A percentile compares a stretch with the other conserved stretches of the same genome.
These are phyloP conservation scores for Asterophora parasitica DNA, from an alignment of 768 basidiomycete species.

Conservation along the genomic window DNA sequence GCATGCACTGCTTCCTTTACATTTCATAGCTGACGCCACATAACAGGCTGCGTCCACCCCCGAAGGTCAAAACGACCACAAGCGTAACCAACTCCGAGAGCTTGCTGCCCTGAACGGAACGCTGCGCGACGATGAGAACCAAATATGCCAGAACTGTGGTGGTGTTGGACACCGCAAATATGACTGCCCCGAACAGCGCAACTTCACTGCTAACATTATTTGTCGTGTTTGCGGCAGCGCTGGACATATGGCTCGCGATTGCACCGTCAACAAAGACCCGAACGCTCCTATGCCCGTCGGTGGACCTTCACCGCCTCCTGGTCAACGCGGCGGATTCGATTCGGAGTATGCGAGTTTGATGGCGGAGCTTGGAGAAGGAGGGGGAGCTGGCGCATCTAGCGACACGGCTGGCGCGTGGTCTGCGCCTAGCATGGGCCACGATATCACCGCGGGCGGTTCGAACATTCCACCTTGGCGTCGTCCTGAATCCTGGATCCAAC, in stretches of 20 bases:
- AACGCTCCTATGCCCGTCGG: slow-evolving; percentile 50
- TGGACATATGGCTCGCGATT: slow-evolving; percentile 99
- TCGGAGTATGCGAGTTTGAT: slow-evolving; percentile 96
- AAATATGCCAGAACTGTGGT: slow-evolving; percentile 97
- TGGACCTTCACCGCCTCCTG: slow-evolving; percentile 44
- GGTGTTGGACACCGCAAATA: slow-evolving; percentile 96
- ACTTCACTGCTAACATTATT: slow-evolving; percentile 99
- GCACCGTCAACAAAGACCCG: slow-evolving; percentile 88
- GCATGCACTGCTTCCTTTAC: slow-evolving; percentile 1
- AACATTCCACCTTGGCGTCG: slow-evolving; percentile 90
- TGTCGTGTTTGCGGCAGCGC: slow-evolving; percentile 98
- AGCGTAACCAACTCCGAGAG: slow-evolving; percentile 97
- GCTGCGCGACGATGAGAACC: slow-evolving; percentile 98
- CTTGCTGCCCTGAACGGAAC: slow-evolving; percentile 97
- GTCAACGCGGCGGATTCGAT: slow-evolving; percentile 80
- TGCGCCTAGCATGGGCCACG: slow-evolving; percentile 48
- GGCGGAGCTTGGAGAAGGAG: slow-evolving; percentile 94
- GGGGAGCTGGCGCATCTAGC: slow-evolving; percentile 37
- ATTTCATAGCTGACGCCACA: slow-evolving; percentile 1
- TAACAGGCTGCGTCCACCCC: slow-evolving; percentile 94
- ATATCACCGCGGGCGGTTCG: slow-evolving; percentile 69
- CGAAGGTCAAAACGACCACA: slow-evolving; percentile 99
- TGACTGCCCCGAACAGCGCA: slow-evolving; percentile 97
- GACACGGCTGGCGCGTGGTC: slow-evolving; percentile 56
- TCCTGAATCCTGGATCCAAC: slow-evolving; percentile 80